Conservation (phyloP, 1,139 yeast genomes). For the Nadsonia commutata region DNA sequence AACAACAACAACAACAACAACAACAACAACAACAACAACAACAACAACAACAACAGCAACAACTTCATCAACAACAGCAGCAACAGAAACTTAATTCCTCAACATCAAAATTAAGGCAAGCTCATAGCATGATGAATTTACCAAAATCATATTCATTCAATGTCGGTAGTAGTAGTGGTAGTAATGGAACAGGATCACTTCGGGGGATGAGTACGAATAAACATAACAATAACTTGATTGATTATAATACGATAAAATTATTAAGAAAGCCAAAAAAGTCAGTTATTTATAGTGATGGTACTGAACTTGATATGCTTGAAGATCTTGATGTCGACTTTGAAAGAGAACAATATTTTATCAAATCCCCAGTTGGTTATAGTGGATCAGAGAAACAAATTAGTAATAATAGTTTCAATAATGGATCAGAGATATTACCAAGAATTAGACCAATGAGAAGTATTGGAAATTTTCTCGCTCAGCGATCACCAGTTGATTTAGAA, state of each 20-base stretch:
- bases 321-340: not conserved
- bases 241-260: not conserved
- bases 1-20: conserved; percentile 4
- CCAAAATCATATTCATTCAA: not conserved
- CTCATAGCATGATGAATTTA: not conserved
- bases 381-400: no score
- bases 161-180: no score
- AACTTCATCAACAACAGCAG: not conserved
- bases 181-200: no score
- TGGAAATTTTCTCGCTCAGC: not conserved
- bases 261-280: not conserved
- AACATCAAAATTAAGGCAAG: not conserved
- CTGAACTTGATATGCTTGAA: not conserved
- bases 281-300: not conserved
- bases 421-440: not conserved
- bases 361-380: not conserved
- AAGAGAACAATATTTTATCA: not conserved
- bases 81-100: not conserved
- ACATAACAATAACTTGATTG: not conserved
- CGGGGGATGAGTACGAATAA: not conserved
- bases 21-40: conserved; percentile 9
- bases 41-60: not conserved
- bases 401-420: not conserved
- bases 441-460: not conserved
- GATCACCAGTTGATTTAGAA: not conserved